Evolutionary conservation across 306 rosid genomes (phyloP), one percentile per base, ranked within the genome.

Genomic region (Styphnolobium japonicum): DNA sequence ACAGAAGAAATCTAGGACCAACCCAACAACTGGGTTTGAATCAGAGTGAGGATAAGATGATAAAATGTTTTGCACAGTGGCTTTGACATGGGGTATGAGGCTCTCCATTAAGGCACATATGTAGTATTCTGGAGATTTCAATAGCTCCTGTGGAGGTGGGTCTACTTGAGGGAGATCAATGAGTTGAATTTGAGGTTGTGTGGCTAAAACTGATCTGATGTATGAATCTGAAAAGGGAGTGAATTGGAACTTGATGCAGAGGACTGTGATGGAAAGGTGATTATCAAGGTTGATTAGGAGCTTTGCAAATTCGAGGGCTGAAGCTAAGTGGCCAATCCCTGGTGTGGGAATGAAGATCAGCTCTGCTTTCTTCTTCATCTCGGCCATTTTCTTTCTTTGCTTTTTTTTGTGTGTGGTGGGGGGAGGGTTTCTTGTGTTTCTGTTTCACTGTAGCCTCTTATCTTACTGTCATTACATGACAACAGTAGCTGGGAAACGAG

Each of bases 1-100:
- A 15, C 85, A 87, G 39, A 91, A 85, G 64, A 90, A 78, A 84
- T 88, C 90, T 33, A 90, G 72, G 42, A 91, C 81, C 81, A 91
- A 73, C 5, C 74, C 88, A 14, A 74, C 73, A 67, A 84, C 67
- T 1, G 48, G 68, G 23, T 43, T 46, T 46, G 89, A 77, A 52
- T 39, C 67, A 12, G 80, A 19, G 43, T 6, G 29, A 64, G 65
- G 66, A 31, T 14, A 5, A 0, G 75, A 77, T 8, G 86, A 80
- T 11, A 87, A 22, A 11, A 88, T 68, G 75, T 18, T 67, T 25
- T 83, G 67, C 3, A 86, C 1, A 0, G 83, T 72, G 67, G 66
- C 34, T 67, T 52, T 83, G 19, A 86, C 83, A 45, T 80, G 76
- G 25, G 87, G 87, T 4, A 42, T 16, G 12, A 86, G 76, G 74